These are phyloP conservation scores for Pontederia paniculata DNA, from an alignment of 176 grass and related monocot genomes.

Conservation along the genomic window DNA sequence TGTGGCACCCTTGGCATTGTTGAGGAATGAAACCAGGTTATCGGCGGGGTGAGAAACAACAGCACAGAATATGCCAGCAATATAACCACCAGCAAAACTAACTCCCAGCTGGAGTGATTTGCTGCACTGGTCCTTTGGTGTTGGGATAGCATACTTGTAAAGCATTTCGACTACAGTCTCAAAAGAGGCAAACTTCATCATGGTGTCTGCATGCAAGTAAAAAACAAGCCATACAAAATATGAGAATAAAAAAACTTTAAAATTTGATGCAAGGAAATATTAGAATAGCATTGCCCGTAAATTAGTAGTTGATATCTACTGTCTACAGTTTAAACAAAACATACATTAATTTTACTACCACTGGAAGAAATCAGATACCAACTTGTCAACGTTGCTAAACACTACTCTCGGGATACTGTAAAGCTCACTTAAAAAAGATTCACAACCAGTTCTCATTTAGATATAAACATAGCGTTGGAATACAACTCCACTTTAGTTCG, in stretches of 20 bases:
- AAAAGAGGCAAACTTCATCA: constrained; percentile 86
- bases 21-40: constrained; percentile 77
- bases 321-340: too few species aligned
- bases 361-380: too few species aligned
- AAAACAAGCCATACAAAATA: background rate
- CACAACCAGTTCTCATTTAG: too few species aligned
- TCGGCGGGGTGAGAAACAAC: constrained; percentile 70
- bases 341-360: too few species aligned
- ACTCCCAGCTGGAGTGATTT: constrained; percentile 66
- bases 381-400: too few species aligned
- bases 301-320: too few species aligned
- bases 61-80: constrained; percentile 72
- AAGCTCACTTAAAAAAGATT: too few species aligned
- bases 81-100: constrained; percentile 68
- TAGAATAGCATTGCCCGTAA: too few species aligned
- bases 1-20: constrained; percentile 77
- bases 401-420: too few species aligned
- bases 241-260: background rate
- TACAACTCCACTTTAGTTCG: too few species aligned
- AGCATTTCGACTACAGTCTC: constrained; percentile 71
- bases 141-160: constrained; percentile 67
- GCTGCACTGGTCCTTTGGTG: constrained; percentile 54
- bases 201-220: constrained; percentile 36
- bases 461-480: too few species aligned
- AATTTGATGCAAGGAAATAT: background rate